Conservation (phyloP, 257 asterid genomes). For the Nicotiana undulata region DNA sequence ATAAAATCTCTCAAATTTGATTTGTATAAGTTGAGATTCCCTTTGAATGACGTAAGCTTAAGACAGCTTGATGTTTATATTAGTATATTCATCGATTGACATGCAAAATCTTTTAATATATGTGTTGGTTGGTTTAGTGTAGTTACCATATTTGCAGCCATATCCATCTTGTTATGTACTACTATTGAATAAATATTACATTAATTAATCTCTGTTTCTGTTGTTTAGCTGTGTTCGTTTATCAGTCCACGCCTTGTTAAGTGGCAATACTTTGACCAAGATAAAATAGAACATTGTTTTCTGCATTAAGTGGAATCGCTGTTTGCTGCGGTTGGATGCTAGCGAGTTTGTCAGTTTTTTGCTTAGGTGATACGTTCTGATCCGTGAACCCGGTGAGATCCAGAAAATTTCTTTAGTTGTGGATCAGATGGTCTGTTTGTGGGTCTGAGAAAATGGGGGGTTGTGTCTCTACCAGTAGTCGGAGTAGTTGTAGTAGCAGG, state of each 20-base stretch:
- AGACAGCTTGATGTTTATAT: conserved; percentile 37
- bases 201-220: conserved; percentile 32
- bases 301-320: conserved; percentile 13
- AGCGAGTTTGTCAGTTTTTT: conserved; percentile 17
- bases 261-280: conserved; percentile 45
- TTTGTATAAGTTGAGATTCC: conserved; percentile 52
- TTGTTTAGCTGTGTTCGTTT: conserved; percentile 42
- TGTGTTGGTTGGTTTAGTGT: conserved; percentile 25
- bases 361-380: conserved; percentile 19
- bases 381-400: conserved; percentile 18
- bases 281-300: conserved; percentile 22
- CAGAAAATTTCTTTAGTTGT: conserved; percentile 15
- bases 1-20: conserved; percentile 35
- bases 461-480: conserved; percentile 75
- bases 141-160: conserved; percentile 26
- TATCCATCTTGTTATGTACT: conserved; percentile 24
- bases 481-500: conserved; percentile 60
- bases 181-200: conserved; percentile 25
- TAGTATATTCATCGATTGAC: conserved; percentile 46
- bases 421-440: conserved; percentile 38
- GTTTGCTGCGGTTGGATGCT: conserved; percentile 30
- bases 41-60: conserved; percentile 39
- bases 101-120: conserved; percentile 46
- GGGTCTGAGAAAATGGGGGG: conserved; percentile 77
- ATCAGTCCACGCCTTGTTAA: conserved; percentile 26